Evolutionary conservation across 192 early-diverging fungal species (phyloP), one percentile per base, ranked within the genome.

Genomic region (Rhizophlyctis rosea): DNA sequence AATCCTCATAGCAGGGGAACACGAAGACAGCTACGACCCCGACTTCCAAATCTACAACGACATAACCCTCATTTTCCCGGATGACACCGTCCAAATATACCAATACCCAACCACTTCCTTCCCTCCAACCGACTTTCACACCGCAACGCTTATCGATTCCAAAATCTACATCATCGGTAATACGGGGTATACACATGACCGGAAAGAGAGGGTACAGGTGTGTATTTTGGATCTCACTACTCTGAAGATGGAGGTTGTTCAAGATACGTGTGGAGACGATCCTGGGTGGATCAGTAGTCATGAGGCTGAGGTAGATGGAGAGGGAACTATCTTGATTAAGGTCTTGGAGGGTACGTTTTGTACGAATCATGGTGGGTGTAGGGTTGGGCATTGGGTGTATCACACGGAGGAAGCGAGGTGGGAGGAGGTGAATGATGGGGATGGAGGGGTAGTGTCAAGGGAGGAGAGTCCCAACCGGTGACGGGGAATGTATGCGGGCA

Each of bases 101-200:
- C 50, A 52, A 24, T 52, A 52, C 24, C 50, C 7, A 7, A 52
- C 50, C 24, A 25, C 13, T 24, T 14, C 13, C 24, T 52, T 52
- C 24, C 50, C 50, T 7, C 50, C 50, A 18, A 52, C 50, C 24
- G 50, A 52, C 25, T 52, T 14, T 25, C 50, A 52, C 50, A 52
- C 50, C 9, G 50, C 50, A 14, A 52, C 50, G 5, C 50, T 52
- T 52, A 24, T 52, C 24, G 50, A 52, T 24, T 23, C 50, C 50
- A n/a, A n/a, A n/a, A 52, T 52, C 50, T 14, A 23, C 24, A 7
- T 52, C 24, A 52, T 52, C 24, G 50, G 50, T 24, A 23, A 14
- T 5, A 7, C 25, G 18, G 50, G 50, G 5, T 52, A 52, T 25
- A 23, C 25, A 25, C 18, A 25, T 7, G 18, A 52, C 24, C 50